A percentile compares a stretch with the other conserved stretches of the same genome.
These are phyloP conservation scores for Cryptococcus hybrid DNA, from an alignment of 1,284 basidiomycete species.

Conservation along the genomic window DNA sequence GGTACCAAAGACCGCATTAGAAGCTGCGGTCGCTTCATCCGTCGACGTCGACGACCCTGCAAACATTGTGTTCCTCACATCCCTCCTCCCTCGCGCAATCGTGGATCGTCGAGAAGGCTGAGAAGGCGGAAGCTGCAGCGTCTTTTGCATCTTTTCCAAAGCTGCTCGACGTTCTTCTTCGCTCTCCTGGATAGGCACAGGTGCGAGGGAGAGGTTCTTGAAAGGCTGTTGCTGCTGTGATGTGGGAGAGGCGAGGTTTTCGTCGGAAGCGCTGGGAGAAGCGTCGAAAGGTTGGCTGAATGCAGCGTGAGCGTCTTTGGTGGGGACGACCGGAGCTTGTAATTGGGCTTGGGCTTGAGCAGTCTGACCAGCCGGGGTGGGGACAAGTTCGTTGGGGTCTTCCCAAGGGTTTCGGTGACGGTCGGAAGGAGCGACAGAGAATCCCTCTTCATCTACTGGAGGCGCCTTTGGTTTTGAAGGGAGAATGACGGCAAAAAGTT, in stretches of 20 bases:
- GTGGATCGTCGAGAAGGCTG: constrained; percentile 45
- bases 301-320: constrained; percentile 5
- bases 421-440: constrained; percentile 54
- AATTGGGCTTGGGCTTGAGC: background rate
- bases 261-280: constrained; percentile 24
- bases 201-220: constrained; percentile 47
- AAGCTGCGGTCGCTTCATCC: constrained; percentile 7
- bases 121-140: constrained; percentile 41
- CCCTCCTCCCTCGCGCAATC: constrained; percentile 51
- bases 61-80: constrained; percentile 53
- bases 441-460: constrained; percentile 55
- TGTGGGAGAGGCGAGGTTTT: constrained; percentile 19
- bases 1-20: no score
- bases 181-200: constrained; percentile 51
- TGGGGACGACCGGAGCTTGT: background rate
- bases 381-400: constrained; percentile 33
- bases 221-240: constrained; percentile 15
- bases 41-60: constrained; percentile 11
- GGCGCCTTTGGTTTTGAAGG: constrained; percentile 18
- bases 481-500: background rate
- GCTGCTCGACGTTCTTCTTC: constrained; percentile 53
- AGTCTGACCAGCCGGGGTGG: constrained; percentile 9
- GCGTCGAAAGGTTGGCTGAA: constrained; percentile 18
- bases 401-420: constrained; percentile 54
- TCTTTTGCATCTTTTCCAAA: constrained; percentile 53